Conservation (phyloP, 192 early-diverging fungal species). For the Pilobolus umbonatus region DNA sequence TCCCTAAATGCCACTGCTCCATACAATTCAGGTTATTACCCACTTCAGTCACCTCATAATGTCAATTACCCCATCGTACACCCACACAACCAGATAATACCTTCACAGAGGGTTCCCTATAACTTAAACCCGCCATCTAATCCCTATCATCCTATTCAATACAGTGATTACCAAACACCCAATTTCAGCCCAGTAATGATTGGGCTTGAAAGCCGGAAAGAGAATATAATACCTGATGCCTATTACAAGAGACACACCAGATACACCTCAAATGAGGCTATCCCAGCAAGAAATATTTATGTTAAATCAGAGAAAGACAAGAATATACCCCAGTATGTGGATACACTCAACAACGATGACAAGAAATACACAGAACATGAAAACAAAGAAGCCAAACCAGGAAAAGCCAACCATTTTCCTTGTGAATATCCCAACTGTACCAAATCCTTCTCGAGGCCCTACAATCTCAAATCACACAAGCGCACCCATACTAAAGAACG, state of each 20-base stretch:
- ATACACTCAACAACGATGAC: not conserved
- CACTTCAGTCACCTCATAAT: not conserved
- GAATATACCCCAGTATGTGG: not conserved
- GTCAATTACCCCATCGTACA: not conserved
- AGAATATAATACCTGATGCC: too few species aligned
- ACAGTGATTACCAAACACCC: too few species aligned
- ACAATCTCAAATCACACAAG: conserved; percentile 75
- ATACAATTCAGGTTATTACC: not conserved
- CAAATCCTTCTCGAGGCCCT: conserved; percentile 59
- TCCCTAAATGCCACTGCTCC: not conserved
- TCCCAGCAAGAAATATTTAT: not conserved
- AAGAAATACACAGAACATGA: not conserved
- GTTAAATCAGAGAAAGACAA: not conserved
- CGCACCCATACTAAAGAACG: conserved; percentile 68
- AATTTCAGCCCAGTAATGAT: too few species aligned
- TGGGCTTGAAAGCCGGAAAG: too few species aligned
- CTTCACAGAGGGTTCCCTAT: not conserved
- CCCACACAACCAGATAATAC: not conserved
- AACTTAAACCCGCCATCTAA: not conserved
- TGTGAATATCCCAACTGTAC: conserved; percentile 24
- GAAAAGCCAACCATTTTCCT: not conserved
- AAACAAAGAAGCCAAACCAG: not conserved
- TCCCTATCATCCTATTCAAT: too few species aligned
- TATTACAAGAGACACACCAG: not conserved
- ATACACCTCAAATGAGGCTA: not conserved